Evolutionary conservation across 164 flowering plant species (phyloP).

Genomic region (Dillenia turbinata): DNA sequence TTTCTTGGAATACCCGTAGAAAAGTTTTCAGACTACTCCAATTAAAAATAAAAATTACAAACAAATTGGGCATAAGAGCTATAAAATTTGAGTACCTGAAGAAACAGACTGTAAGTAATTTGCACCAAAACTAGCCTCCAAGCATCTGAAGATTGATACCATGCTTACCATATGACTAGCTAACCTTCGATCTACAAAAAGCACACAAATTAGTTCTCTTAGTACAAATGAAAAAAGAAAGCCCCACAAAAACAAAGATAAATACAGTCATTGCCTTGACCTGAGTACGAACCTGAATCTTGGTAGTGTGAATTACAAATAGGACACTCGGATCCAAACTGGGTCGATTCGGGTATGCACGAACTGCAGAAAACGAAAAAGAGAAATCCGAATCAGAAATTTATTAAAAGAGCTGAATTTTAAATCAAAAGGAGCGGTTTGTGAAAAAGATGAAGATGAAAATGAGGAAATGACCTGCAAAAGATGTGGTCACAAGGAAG

Average conservation of each 20-base stretch:
- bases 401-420: not conserved
- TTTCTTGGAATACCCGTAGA: not conserved
- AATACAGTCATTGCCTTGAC: not conserved
- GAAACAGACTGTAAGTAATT: slow-evolving; percentile 17
- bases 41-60: not conserved
- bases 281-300: slow-evolving; percentile 19
- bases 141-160: slow-evolving; percentile 38
- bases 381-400: slow-evolving; percentile 6
- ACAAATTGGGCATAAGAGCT: not conserved
- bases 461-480: slow-evolving; percentile 42
- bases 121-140: slow-evolving; percentile 42
- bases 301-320: slow-evolving; percentile 34
- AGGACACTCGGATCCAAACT: slow-evolving; percentile 32
- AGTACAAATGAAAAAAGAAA: not conserved
- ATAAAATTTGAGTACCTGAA: slow-evolving; percentile 19
- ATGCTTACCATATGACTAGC: slow-evolving; percentile 46
- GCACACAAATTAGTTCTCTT: not conserved
- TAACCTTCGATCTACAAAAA: slow-evolving; percentile 38
- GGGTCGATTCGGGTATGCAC: slow-evolving; percentile 24
- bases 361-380: slow-evolving; percentile 26
- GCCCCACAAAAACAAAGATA: not conserved
- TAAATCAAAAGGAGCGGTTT: not conserved
- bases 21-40: not conserved
- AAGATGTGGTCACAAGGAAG: slow-evolving; percentile 64
- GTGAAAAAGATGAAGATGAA: no score